Base-by-base conservation (phyloP, 2,329 filamentous ascomycete species). In the Neopestalotiopsis rosae region DNA sequence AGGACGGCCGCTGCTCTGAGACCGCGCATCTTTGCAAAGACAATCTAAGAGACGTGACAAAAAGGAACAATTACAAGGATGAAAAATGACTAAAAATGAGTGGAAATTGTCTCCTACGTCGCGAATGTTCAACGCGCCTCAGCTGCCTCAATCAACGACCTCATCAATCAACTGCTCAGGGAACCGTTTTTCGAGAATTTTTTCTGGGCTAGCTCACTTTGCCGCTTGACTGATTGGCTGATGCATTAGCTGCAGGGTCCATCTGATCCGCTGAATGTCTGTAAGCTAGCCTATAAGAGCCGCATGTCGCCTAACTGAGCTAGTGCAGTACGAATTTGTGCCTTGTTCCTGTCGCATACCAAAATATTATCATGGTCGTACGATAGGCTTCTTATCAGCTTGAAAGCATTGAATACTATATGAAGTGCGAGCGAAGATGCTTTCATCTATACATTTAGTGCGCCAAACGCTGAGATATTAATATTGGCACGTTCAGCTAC, bases 1-100 rank as follows among this genome's bases (percentile, higher is more conserved):
- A 83, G 71, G 72, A 80, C 77, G 73, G 79, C 77, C 71, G 78
- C 79, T 61, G 79, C 76, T 76, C 80, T 75, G 71, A 79, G 76
- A 61, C 76, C 79, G 79, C 81, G 81, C 82, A 84, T 84, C 65
- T 71, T 80, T 71, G 69, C 24, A 73, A 61, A 72, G 52, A 28
- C 68, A 64, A 62, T 69, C 65, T 70, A 69, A 64, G 70, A 70
- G 65, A 63, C 66, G 70, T 38, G 70, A 62, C 61, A 68, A 52
- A 49, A 66, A 70, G 63, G 66, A 67, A 66, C 17, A 63, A 38
- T 52, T 9, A 57, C 28, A 24, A 66, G 34, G 30, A 57, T 12
- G 24, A 17, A 28, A 20, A 62, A 62, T 62, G 59, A 38, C 14
- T 32, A 28, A 65, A 20, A 65, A 56, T 38, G 30, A 63, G 38